Percentiles rank a stretch among this genome's conserved stretches.
Evolutionary conservation across 768 basidiomycete species (phyloP).

Genomic region (Pleurotus citrinopileatus): DNA sequence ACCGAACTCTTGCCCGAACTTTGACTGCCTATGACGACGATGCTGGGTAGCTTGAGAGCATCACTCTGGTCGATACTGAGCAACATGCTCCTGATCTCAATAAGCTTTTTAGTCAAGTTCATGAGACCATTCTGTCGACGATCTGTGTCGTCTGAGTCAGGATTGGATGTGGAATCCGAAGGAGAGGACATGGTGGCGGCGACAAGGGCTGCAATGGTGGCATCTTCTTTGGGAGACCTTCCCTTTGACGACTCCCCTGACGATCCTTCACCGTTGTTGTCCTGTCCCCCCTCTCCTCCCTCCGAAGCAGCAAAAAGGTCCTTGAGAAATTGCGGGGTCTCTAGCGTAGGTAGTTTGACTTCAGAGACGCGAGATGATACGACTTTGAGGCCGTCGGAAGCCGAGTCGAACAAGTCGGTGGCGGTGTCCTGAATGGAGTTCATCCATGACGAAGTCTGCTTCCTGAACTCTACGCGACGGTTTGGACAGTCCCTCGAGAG

Average conservation of each 20-base stretch:
- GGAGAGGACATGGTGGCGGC: slow-evolving; percentile 80
- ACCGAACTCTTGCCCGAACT: slow-evolving; percentile 99
- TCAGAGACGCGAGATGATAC: slow-evolving; percentile 57
- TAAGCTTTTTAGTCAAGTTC: slow-evolving; percentile 91
- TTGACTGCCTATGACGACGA: slow-evolving; percentile 98
- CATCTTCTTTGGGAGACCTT: slow-evolving; percentile 54
- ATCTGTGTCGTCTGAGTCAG: slow-evolving; percentile 35
- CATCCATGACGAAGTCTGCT: slow-evolving; percentile 66
- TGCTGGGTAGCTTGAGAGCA: slow-evolving; percentile 90
- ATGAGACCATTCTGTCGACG: slow-evolving; percentile 79
- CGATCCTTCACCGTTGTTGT: slow-evolving; percentile 27
- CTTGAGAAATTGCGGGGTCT: slow-evolving; percentile 67
- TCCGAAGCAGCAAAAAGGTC: slow-evolving; percentile 45
- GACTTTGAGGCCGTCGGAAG: slow-evolving; percentile 64
- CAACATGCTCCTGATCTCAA: slow-evolving; percentile 94
- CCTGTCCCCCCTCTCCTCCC: slow-evolving; percentile 26
- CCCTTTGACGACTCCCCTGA: slow-evolving; percentile 32
- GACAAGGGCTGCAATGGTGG: slow-evolving; percentile 69
- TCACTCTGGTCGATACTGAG: slow-evolving; percentile 96
- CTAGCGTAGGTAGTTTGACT: slow-evolving; percentile 53
- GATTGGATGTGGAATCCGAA: slow-evolving; percentile 49
- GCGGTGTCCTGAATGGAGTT: slow-evolving; percentile 64
- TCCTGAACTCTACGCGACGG: slow-evolving; percentile 61
- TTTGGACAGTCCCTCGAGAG: neutral
- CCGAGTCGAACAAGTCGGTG: slow-evolving; percentile 67